Evolutionary conservation across 208 protist species (phyloP), one percentile per base, ranked within the genome.

Genomic region (Acanthamoeba castellanii): DNA sequence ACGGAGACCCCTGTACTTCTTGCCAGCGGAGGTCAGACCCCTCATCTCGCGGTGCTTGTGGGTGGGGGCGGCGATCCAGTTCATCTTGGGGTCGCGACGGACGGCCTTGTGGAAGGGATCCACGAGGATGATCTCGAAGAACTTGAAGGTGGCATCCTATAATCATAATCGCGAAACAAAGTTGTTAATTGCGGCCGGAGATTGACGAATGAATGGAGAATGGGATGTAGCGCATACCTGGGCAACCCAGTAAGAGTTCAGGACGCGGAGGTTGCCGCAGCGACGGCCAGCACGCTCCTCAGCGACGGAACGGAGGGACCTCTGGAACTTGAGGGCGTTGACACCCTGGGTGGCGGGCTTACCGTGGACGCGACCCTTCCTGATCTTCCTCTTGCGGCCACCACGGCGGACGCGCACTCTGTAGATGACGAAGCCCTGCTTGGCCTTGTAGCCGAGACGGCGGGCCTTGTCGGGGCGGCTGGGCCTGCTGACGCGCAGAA

Each of bases 171-270:
- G 14, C n/a, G 70, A 32, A 32, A 78, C 18, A 16, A 45, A 45
- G n/a, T 78, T n/a, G n/a, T n/a, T n/a, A n/a, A n/a, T n/a, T n/a
- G 32, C 70, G 6, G 37, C 22, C 27, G 30, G n/a, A 92, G 68
- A 94, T 32, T 92, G 30, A 11, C 16, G 16, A 59, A 76, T 47
- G 74, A 27, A 61, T 4, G 96, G 61, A 8, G 32, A 16, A 45
- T 7, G 5, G 3, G n/a, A 90, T 57, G 85, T 3, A 34, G n/a
- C 13, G 91, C 61, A 32, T 81, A 95, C 98, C 74, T 98, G 96
- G 95, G 98, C 99, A 95, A 99, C 98, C 99, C 99, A 99, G 98
- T 99, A 99, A 78, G 99, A 99, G 99, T 99, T 99, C 85, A 99
- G 98, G 64, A 99, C 99, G 95, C 99, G 98, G 87, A 99, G 97